A percentile compares a stretch with the other conserved stretches of the same genome.
phyloP scores from a whole-genome alignment of 805 yeast species.

The Candida boidinii region DNA sequence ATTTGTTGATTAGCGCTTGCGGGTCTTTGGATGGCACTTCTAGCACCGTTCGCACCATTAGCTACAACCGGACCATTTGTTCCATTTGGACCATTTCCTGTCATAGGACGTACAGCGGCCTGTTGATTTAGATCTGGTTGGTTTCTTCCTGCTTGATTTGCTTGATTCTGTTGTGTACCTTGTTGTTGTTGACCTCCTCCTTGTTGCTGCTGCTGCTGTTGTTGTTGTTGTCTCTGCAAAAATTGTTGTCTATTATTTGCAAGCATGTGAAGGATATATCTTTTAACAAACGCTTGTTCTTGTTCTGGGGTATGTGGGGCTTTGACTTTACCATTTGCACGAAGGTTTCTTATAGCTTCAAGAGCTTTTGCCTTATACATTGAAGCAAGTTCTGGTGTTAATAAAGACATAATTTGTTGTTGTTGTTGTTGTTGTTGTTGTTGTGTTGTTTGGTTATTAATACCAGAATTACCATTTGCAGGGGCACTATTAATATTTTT shows the following conservation, averaged over 20 bases:
- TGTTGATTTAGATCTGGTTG: constrained; percentile 12
- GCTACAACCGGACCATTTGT: too few species aligned
- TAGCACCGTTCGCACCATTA: too few species aligned
- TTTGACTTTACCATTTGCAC: constrained; percentile 24
- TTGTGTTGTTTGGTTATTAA: constrained; percentile 1
- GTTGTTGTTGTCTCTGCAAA: constrained; percentile 10
- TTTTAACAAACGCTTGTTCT: constrained; percentile 24
- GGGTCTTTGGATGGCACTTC: too few species aligned
- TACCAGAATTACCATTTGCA: background rate
- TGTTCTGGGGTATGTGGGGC: constrained; percentile 24
- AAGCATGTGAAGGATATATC: constrained; percentile 23
- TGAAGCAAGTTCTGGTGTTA: constrained; percentile 18
- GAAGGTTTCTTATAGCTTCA: constrained; percentile 25
- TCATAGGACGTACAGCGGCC: too few species aligned
- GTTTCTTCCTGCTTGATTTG: constrained; percentile 9
- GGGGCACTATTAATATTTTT: background rate
- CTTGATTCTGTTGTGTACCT: constrained; percentile 9
- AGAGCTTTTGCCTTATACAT: constrained; percentile 26
- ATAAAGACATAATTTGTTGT: constrained; percentile 1
- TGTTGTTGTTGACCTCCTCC: constrained; percentile 7
- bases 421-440: constrained; percentile 5
- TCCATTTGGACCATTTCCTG: too few species aligned
- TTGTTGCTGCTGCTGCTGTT: constrained; percentile 9
- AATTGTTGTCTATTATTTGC: constrained; percentile 3
- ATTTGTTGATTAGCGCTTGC: background rate